Base-by-base conservation (phyloP, 2,329 filamentous ascomycete species). In the Ampelomyces quisqualis region DNA sequence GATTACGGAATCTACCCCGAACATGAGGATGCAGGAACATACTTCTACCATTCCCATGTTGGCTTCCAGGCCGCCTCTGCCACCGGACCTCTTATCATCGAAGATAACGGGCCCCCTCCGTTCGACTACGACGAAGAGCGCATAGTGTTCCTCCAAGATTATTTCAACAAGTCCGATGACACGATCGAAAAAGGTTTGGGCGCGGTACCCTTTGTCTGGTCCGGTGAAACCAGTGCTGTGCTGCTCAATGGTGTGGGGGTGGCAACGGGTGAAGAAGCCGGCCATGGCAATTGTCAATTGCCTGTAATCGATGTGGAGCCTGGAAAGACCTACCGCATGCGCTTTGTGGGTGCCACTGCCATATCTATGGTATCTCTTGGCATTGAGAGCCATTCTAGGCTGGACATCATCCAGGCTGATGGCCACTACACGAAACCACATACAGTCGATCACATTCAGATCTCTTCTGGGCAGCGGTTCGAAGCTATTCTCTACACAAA, bases 41-140 rank as follows among this genome's bases (percentile, higher is more conserved):
- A 84, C 55, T 85, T 82, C 57, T 86, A 85, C 54, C 82, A 86
- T 56, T 84, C 81, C 0, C 83, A 86, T 46, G 72, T 85, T 11
- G 81, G 75, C 0, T 78, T 85, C 43, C 81, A 86, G 55, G 77
- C 78, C 0, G 64, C 78, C 22, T 79, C 80, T 10, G 79, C 78
- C 0, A 63, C 73, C 5, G 83, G 83, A 0, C 67, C 77, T 0
- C 54, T 86, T 22, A 78, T 84, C 31, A 74, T 86, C n/a, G 74
- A 78, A 42, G 75, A 79, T 34, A 56, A 59, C 23, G 62, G 57
- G 0, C 24, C 40, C 10, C 57, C 61, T 8, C 81, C 81, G 0
- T 85, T 82, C 47, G 27, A 73, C 0, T 86, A 84, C 49, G 79
- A 86, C 40, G 81, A 78, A 2, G 83, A 86, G 18, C 70, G 76